Conservation (phyloP, 176 grass and related monocot genomes). For the Leersia perrieri region DNA sequence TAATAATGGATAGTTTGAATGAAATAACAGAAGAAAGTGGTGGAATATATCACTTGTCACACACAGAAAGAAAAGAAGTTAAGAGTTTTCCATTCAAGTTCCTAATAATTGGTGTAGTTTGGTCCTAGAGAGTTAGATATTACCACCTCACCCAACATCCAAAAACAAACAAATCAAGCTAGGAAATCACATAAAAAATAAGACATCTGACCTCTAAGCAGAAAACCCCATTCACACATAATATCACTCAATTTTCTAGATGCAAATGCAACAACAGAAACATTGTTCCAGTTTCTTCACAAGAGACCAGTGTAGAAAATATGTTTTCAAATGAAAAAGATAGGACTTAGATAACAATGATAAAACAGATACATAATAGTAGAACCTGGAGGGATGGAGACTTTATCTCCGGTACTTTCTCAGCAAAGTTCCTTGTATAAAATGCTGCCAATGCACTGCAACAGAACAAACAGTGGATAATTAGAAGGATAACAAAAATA, state of each 20-base stretch:
- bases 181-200: not conserved
- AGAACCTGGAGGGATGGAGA: slow-evolving; percentile 93
- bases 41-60: not conserved
- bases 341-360: slow-evolving; percentile 16
- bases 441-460: slow-evolving; percentile 95
- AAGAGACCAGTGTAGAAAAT: slow-evolving; percentile 1
- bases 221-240: not conserved
- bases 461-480: slow-evolving; percentile 17
- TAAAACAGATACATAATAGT: slow-evolving; percentile 16
- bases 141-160: not conserved
- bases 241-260: slow-evolving; percentile 15
- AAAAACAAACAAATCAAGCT: not conserved
- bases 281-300: not conserved
- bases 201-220: not conserved
- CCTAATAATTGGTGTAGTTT: not conserved
- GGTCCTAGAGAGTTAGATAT: not conserved
- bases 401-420: slow-evolving; percentile 86
- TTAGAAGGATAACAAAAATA: not conserved
- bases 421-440: slow-evolving; percentile 95
- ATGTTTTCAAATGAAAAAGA: not conserved
- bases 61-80: not conserved
- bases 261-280: not conserved
- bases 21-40: slow-evolving; percentile 2
- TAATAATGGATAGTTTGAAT: not conserved
- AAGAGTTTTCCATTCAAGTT: not conserved